Conservation (phyloP, 345 rosid genomes). For the Eucalyptus rudis region DNA sequence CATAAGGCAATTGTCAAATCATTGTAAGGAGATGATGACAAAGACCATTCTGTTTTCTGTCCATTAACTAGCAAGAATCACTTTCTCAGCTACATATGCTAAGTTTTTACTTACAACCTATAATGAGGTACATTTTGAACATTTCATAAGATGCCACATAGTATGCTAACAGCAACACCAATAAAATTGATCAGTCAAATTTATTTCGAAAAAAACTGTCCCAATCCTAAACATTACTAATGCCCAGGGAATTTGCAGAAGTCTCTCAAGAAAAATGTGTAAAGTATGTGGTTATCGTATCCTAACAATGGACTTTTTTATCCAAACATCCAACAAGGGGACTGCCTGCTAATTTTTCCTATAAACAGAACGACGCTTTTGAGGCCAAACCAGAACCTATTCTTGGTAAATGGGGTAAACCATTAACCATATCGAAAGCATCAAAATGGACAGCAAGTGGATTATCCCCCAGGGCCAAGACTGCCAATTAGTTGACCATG, state of each 20-base stretch:
- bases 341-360: not conserved
- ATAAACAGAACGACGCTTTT: not conserved
- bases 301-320: not conserved
- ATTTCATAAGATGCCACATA: not conserved
- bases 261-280: not conserved
- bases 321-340: not conserved
- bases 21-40: not conserved
- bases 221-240: not conserved
- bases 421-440: not conserved
- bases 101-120: not conserved
- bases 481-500: not conserved
- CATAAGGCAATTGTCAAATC: not conserved
- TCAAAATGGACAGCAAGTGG: not conserved
- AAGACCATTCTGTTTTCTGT: not conserved
- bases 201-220: not conserved
- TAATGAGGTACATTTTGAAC: not conserved
- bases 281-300: not conserved
- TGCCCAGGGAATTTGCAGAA: not conserved
- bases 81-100: not conserved
- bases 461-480: not conserved
- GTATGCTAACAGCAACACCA: not conserved
- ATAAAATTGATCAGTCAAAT: not conserved
- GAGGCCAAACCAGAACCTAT: not conserved
- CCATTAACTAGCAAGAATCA: not conserved
- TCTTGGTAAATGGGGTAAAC: not conserved